phyloP scores from a whole-genome alignment of 2,329 filamentous ascomycete species.

The Drechslerella stenobrocha region DNA sequence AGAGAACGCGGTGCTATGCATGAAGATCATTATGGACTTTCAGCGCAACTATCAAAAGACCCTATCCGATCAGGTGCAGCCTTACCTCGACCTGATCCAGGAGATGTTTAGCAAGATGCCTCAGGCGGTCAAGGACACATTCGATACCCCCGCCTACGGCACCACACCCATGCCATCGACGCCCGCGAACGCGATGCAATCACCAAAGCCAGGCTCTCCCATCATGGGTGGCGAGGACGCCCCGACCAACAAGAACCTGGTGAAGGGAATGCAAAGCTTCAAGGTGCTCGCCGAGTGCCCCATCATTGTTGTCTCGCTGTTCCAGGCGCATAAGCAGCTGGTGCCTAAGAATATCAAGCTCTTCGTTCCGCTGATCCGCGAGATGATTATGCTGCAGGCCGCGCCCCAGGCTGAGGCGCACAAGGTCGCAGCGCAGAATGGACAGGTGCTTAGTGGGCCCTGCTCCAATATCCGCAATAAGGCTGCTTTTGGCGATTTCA shows the following conservation, averaged over 20 bases:
- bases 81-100: constrained; percentile 86
- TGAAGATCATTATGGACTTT: constrained; percentile 97
- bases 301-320: constrained; percentile 97
- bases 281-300: constrained; percentile 97
- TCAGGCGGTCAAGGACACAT: constrained; percentile 88
- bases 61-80: constrained; percentile 78
- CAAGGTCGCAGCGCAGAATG: constrained; percentile 74
- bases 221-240: constrained; percentile 77
- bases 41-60: constrained; percentile 89
- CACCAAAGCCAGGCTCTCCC: constrained; percentile 85
- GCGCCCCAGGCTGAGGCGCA: constrained; percentile 92
- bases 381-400: constrained; percentile 82
- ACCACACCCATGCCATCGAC: constrained; percentile 64
- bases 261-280: constrained; percentile 98
- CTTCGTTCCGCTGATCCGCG: constrained; percentile 93
- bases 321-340: constrained; percentile 82
- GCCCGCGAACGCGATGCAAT: constrained; percentile 67
- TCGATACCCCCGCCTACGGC: constrained; percentile 77
- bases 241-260: constrained; percentile 75
- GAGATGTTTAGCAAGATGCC: constrained; percentile 97
- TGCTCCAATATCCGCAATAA: constrained; percentile 91
- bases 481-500: constrained; percentile 93
- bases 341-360: constrained; percentile 83
- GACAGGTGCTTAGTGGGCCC: constrained; percentile 86
- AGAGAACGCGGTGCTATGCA: constrained; percentile 96